Evolutionary conservation across 192 early-diverging fungal genomes (phyloP), one percentile per base, ranked within the genome.

Genomic region (Backusella sp.): DNA sequence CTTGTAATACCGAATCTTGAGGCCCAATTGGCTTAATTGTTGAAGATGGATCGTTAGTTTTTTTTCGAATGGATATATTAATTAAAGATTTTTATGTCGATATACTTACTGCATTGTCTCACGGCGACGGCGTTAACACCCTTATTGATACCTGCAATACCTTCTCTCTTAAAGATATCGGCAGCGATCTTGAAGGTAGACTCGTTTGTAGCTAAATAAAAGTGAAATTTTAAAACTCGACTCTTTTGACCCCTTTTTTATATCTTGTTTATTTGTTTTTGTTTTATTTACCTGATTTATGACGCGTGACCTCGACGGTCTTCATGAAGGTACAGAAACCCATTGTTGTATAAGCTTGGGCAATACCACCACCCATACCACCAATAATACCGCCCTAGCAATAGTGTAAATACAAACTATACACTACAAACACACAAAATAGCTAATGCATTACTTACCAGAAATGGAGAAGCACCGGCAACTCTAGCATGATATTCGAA

Each of bases 311-410:
- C 77, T 99, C 98, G n/a, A 94, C 94, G 3, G 97, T 98, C 88
- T 96, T 96, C 97, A 99, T 98, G 84, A 98, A 98, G 0, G 97
- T 99, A 84, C 97, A 98, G 86, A 98, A 98, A n/a, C 98, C 98
- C 98, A 99, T 99, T 26, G 98, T 99, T 56, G 96, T 92, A 87
- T 98, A 99, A 0, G 97, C 96, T 87, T 97, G 96, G 21, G 94
- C 93, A 37, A 97, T 85, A 77, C 98, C 98, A 72, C 97, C 98
- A 68, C 88, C 95, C 90, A 98, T 95, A 23, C 98, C 98, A 70
- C 96, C 96, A 42, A 96, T 66, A 65, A 97, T 90, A 72, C 96
- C 97, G n/a, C 94, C 90, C 87, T 87, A 71, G 35, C 19, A 66
- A 30, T n/a, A 30, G 9, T 5, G 41, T 30, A 12, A 11, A 39